Conservation (phyloP, 805 yeast genomes). For the Gaillardinia entomophila region DNA sequence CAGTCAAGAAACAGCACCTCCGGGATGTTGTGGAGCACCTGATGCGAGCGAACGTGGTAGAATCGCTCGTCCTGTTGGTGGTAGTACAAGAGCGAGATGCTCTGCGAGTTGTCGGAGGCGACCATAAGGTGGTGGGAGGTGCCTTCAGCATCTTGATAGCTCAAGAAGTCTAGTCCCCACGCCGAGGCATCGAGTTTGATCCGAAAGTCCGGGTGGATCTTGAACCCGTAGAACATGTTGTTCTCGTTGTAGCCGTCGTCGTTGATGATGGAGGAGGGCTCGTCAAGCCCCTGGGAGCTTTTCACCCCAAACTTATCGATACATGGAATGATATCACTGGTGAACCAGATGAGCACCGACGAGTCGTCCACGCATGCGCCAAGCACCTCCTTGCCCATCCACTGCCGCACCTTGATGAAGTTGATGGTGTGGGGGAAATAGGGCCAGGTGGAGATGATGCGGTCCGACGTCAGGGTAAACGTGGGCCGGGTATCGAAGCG, state of each 20-base stretch:
- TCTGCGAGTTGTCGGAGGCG: conserved; percentile 51
- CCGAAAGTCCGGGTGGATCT: conserved; percentile 17
- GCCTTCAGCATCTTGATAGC: conserved; percentile 8
- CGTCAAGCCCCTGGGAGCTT: neutral
- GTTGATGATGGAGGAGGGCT: conserved; percentile 1
- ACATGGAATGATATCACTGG: conserved; percentile 17
- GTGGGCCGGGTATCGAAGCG: conserved; percentile 39
- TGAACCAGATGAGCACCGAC: conserved; percentile 30
- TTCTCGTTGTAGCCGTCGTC: conserved; percentile 2
- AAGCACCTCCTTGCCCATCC: conserved; percentile 38
- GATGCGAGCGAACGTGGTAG: conserved; percentile 31
- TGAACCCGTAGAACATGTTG: conserved; percentile 12
- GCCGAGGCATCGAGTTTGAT: conserved; percentile 40
- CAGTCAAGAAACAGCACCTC: conserved; percentile 37
- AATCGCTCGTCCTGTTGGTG: conserved; percentile 18
- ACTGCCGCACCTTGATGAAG: conserved; percentile 30
- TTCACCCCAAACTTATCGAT: conserved; percentile 1
- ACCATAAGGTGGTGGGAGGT: conserved; percentile 31
- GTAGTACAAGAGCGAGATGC: conserved; percentile 36
- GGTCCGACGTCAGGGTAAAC: conserved; percentile 34
- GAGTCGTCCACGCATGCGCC: conserved; percentile 49
- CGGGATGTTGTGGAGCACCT: conserved; percentile 50
- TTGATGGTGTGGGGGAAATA: conserved; percentile 54
- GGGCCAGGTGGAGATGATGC: conserved; percentile 45
- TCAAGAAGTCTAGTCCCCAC: conserved; percentile 57